These are phyloP conservation scores for Nakazawaea wickerhamii DNA, from an alignment of 805 yeast species.

Conservation along the genomic window DNA sequence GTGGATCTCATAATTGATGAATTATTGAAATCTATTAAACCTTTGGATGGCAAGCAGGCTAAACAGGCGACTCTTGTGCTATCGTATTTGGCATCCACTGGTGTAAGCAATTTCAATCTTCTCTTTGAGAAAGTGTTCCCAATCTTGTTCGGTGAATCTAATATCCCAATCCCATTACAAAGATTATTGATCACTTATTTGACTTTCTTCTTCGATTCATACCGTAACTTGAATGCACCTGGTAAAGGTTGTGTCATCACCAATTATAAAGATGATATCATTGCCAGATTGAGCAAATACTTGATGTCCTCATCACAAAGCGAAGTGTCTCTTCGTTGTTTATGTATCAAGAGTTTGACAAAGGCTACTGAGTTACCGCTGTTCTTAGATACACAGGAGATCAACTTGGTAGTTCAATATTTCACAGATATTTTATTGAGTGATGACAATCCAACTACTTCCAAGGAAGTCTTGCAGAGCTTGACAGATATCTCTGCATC, in stretches of 20 bases:
- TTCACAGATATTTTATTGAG: conserved; percentile 56
- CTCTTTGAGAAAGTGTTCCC: conserved; percentile 45
- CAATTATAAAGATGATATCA: conserved; percentile 56
- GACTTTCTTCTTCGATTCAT: conserved; percentile 51
- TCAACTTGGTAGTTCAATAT: conserved; percentile 57
- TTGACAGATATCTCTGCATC: conserved; percentile 41
- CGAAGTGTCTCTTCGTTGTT: conserved; percentile 64
- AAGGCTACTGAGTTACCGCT: conserved; percentile 45
- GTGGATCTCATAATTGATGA: conserved; percentile 36
- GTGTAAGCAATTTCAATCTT: conserved; percentile 38
- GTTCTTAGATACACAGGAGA: conserved; percentile 50
- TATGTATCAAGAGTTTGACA: conserved; percentile 60
- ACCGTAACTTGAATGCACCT: conserved; percentile 34
- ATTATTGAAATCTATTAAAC: conserved; percentile 44
- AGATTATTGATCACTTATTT: conserved; percentile 54
- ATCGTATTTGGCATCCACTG: conserved; percentile 47
- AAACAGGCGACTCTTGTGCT: conserved; percentile 61
- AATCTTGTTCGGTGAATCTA: conserved; percentile 27
- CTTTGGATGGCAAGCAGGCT: conserved; percentile 45
- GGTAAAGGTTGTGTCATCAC: conserved; percentile 29
- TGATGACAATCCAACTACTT: conserved; percentile 46
- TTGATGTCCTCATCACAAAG: conserved; percentile 60
- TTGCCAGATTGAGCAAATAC: conserved; percentile 63
- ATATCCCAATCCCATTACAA: conserved; percentile 49
- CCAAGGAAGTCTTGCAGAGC: conserved; percentile 49